Conservation (phyloP, 1,284 basidiomycete species). For the Cryptococcus sp. region DNA sequence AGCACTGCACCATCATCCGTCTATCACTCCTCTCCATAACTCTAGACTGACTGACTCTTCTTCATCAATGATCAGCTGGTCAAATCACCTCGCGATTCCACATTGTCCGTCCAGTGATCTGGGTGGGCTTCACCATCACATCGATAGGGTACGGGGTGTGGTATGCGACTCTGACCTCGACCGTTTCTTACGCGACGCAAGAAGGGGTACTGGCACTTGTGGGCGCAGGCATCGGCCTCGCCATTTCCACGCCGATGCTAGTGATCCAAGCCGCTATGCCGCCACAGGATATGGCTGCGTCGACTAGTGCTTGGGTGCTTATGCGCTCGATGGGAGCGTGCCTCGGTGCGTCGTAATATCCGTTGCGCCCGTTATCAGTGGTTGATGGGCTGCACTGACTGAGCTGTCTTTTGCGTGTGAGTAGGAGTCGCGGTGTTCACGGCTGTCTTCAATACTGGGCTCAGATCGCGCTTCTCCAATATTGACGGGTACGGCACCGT, state of each 20-base stretch:
- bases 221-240: constrained; percentile 30
- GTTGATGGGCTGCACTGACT: not conserved
- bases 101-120: constrained; percentile 44
- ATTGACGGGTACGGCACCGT: constrained; percentile 40
- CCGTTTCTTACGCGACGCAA: constrained; percentile 27
- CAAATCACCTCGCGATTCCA: constrained; percentile 40
- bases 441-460: constrained; percentile 39
- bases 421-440: constrained; percentile 43
- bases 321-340: constrained; percentile 33
- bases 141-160: constrained; percentile 38
- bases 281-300: constrained; percentile 46
- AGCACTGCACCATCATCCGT: constrained; percentile 1
- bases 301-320: constrained; percentile 42
- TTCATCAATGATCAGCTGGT: constrained; percentile 26
- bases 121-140: constrained; percentile 39
- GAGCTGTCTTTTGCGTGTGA: too few relatives aligned
- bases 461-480: constrained; percentile 31
- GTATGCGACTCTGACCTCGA: constrained; percentile 29
- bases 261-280: constrained; percentile 49
- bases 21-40: not conserved
- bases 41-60: not conserved
- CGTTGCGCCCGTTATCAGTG: not conserved
- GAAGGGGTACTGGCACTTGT: constrained; percentile 32
- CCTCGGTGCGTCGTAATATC: constrained; percentile 24
- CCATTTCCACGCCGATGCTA: constrained; percentile 32